Percentiles rank a stretch among this genome's conserved stretches.
phyloP scores from a whole-genome alignment of 2,329 filamentous ascomycete species.

The Phyllosticta ampelicida region DNA sequence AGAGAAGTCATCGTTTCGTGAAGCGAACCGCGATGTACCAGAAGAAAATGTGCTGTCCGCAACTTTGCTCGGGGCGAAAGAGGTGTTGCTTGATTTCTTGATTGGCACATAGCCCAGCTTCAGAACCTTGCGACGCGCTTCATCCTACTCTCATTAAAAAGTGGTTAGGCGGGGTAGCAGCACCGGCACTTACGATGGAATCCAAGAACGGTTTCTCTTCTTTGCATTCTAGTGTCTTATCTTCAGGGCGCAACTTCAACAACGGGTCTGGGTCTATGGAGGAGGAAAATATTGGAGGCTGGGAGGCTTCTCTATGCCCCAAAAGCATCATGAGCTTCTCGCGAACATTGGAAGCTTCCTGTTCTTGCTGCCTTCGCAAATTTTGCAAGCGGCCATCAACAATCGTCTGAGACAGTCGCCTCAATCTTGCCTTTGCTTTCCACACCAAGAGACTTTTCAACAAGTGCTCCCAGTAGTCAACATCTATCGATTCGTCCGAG shows the following conservation, averaged over 20 bases:
- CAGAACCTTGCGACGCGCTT: slow-evolving; percentile 49
- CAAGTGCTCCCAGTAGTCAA: slow-evolving; percentile 95
- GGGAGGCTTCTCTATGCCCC: not conserved
- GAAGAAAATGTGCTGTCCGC: slow-evolving; percentile 37
- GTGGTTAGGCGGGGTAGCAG: slow-evolving; percentile 8
- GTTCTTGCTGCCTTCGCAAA: slow-evolving; percentile 55
- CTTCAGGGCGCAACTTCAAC: slow-evolving; percentile 52
- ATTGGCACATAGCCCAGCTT: slow-evolving; percentile 60
- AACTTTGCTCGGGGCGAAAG: slow-evolving; percentile 19
- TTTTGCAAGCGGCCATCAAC: slow-evolving; percentile 56
- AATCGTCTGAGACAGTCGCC: slow-evolving; percentile 66
- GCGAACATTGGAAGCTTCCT: slow-evolving; percentile 50
- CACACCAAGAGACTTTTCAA: slow-evolving; percentile 74
- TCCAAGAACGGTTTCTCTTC: slow-evolving; percentile 50
- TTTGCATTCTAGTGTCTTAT: slow-evolving; percentile 48
- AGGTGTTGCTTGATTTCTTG: slow-evolving; percentile 29
- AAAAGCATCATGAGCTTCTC: slow-evolving; percentile 32
- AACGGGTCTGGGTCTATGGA: slow-evolving; percentile 54
- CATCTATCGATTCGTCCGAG: slow-evolving; percentile 86
- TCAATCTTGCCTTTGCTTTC: slow-evolving; percentile 82
- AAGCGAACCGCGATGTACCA: slow-evolving; percentile 58
- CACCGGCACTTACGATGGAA: slow-evolving; percentile 36
- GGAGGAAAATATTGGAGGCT: not conserved
- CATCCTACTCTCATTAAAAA: slow-evolving; percentile 26
- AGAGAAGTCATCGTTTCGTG: slow-evolving; percentile 68